These are phyloP conservation scores for Brassica cretica DNA, from an alignment of 345 rosid species.

Conservation along the genomic window DNA sequence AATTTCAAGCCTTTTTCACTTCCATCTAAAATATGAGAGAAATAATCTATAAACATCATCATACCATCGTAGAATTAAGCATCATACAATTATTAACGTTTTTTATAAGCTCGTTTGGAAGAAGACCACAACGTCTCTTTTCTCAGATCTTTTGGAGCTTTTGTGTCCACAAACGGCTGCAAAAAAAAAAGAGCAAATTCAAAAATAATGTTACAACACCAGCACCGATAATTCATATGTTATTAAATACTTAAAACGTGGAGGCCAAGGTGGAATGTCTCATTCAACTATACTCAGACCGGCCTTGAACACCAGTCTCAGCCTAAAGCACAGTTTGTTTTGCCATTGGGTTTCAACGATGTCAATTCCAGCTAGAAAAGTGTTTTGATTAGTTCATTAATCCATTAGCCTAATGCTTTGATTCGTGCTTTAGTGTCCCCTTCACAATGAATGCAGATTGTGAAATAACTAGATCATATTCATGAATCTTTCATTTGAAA, in stretches of 20 bases:
- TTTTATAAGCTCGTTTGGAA: constrained; percentile 69
- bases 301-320: not conserved
- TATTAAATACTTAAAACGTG: not conserved
- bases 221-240: not conserved
- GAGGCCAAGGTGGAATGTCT: not conserved
- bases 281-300: not conserved
- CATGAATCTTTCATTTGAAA: no score
- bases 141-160: constrained; percentile 56
- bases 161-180: constrained; percentile 76
- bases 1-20: not conserved
- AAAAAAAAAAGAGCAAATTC: not conserved
- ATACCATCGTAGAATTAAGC: constrained; percentile 6
- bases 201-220: not conserved
- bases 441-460: no score
- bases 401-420: not conserved
- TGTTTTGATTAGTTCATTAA: not conserved
- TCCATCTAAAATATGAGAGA: not conserved
- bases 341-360: not conserved
- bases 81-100: constrained; percentile 45
- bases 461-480: no score
- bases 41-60: constrained; percentile 21
- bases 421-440: no score
- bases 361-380: not conserved
- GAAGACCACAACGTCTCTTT: constrained; percentile 55
- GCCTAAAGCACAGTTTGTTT: not conserved